phyloP scores from a whole-genome alignment of 768 basidiomycete species.

The Floccularia luteovirens region DNA sequence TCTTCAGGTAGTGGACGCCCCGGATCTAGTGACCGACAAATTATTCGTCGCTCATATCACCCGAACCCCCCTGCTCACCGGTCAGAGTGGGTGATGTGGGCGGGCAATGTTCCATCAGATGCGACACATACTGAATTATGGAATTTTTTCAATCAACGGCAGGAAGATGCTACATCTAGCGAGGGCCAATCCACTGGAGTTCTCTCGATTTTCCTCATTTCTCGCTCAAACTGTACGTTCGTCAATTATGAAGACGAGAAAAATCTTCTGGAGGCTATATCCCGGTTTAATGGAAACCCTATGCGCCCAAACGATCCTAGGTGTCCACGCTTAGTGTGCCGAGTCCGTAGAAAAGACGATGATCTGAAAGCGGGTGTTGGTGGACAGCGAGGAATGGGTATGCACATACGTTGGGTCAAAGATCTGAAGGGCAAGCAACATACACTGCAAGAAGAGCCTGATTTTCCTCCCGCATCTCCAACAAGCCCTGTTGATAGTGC shows the following conservation, averaged over 20 bases:
- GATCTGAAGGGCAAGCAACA: slow-evolving; percentile 37
- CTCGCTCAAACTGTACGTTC: slow-evolving; percentile 93
- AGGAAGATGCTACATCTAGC: slow-evolving; percentile 4
- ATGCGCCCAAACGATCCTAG: slow-evolving; percentile 65
- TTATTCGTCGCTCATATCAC: slow-evolving; percentile 51
- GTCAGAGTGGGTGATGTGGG: slow-evolving; percentile 96
- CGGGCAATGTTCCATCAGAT: slow-evolving; percentile 84
- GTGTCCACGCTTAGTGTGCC: slow-evolving; percentile 77
- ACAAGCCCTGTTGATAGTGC: too few species aligned
- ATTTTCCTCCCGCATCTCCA: slow-evolving; percentile 8
- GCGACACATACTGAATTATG: slow-evolving; percentile 80
- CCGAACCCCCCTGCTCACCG: slow-evolving; percentile 67
- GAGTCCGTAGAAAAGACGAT: slow-evolving; percentile 73
- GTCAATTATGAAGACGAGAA: slow-evolving; percentile 73
- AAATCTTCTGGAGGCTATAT: slow-evolving; percentile 60
- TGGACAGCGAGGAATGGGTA: slow-evolving; percentile 77
- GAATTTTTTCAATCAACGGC: slow-evolving; percentile 62
- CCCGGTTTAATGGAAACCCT: slow-evolving; percentile 61
- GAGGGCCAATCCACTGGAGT: slow-evolving; percentile 41
- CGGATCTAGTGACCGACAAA: slow-evolving; percentile 15
- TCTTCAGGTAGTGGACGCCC: slow-evolving; percentile 9
- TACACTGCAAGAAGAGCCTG: slow-evolving; percentile 12
- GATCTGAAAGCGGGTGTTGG: slow-evolving; percentile 88
- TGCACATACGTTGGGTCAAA: slow-evolving; percentile 80
- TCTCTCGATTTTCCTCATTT: slow-evolving; percentile 84